Percentiles rank a stretch among this genome's conserved stretches.
Evolutionary conservation across 352 stramenopile genomes (phyloP).

Genomic region (Thalassiosira sp.): DNA sequence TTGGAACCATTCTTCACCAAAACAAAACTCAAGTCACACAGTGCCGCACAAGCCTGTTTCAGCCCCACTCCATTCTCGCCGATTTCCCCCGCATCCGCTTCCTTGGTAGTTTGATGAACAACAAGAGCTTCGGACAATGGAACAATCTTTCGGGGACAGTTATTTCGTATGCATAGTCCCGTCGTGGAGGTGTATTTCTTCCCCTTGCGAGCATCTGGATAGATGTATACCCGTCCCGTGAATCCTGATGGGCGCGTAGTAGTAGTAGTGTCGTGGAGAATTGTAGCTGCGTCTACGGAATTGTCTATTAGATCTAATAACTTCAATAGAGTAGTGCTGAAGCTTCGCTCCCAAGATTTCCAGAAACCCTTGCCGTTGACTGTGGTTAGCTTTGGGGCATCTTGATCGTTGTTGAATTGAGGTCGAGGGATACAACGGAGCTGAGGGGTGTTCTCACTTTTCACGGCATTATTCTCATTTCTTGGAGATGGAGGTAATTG

Average conservation of each 20-base stretch:
- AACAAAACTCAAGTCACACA: conserved; percentile 49
- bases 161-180: conserved; percentile 1
- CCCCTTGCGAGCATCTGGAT: background rate
- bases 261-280: background rate
- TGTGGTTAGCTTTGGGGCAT: background rate
- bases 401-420: background rate
- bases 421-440: background rate
- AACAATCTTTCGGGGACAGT: background rate
- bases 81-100: conserved; percentile 24
- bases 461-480: background rate
- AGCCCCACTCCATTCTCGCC: conserved; percentile 60
- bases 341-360: conserved; percentile 46
- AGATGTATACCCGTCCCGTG: background rate
- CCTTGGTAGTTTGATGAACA: background rate
- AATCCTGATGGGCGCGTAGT: no score
- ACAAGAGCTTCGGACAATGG: background rate
- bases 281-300: conserved; percentile 35
- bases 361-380: conserved; percentile 55
- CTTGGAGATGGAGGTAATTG: background rate
- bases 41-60: conserved; percentile 54
- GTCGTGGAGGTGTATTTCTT: conserved; percentile 5
- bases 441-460: background rate
- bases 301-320: conserved; percentile 60
- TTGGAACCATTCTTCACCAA: conserved; percentile 17
- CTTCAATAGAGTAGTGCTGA: conserved; percentile 40